Evolutionary conservation across 768 basidiomycete genomes (phyloP), one percentile per base, ranked within the genome.

Genomic region (Gyrodon lividus): DNA sequence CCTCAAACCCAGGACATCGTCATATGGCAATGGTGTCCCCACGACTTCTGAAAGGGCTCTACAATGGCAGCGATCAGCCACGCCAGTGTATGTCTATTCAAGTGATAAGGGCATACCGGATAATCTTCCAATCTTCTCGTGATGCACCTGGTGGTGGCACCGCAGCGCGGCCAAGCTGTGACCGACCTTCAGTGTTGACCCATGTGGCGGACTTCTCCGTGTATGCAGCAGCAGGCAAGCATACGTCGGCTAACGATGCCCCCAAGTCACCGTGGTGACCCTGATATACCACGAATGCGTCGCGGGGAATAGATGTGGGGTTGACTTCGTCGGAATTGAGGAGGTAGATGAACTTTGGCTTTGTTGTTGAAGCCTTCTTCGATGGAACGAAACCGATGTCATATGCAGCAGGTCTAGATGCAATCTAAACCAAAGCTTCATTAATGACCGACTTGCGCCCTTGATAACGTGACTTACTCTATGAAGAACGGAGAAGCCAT

Each of bases 191-290:
- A 0, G 94, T 94, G 74, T 99, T 99, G 50, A 99, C 82, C 93
- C 95, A 98, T 1, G 94, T 98, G 43, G 79, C 78, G 7, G 81
- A 76, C 61, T 89, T 89, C 74, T 98, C 97, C 2, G 96, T 98
- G 73, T 97, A 98, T 3, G 97, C 97, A 14, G 87, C 81, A 7
- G 81, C 92, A 14, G 97, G 97, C 16, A 98, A 74, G 68, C 90
- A 92, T 52, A 98, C 93, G 65, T 99, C 97, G n/a, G 97, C 97
- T 20, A 94, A 84, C 62, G 93, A 91, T 3, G 97, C 97, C 31
- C 97, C 96, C 48, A 92, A 76, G 68, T 99, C 97, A 61, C 97
- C 97, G 65, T 99, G 97, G 69, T 98, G 95, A 31, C 97, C 97
- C 64, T 98, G 97, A 70, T 99, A 99, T 13, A 99, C 96, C 41